Conservation (phyloP, 2,329 filamentous ascomycete genomes). For the Paraphoma chrysanthemicola region DNA sequence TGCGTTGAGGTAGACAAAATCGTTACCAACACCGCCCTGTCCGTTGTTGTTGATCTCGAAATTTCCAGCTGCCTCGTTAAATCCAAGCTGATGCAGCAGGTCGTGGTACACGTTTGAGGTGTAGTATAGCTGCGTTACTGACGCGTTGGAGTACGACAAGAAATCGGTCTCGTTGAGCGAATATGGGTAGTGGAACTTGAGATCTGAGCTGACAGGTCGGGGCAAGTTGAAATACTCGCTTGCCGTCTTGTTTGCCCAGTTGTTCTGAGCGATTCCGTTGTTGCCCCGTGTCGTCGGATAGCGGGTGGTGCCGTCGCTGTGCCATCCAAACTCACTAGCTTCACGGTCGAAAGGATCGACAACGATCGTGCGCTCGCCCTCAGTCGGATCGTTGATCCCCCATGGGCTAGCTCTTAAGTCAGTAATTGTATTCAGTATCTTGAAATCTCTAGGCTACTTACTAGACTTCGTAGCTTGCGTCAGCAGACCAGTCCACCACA, state of each 20-base stretch:
- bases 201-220: conserved; percentile 53
- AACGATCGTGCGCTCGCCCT: conserved; percentile 54
- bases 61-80: conserved; percentile 65
- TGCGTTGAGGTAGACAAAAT: conserved; percentile 63
- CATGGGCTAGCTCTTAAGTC: conserved; percentile 45
- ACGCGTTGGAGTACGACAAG: conserved; percentile 59
- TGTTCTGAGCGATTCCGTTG: conserved; percentile 64
- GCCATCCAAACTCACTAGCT: conserved; percentile 63
- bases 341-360: conserved; percentile 57
- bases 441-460: conserved; percentile 29
- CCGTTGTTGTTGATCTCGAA: conserved; percentile 66
- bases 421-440: conserved; percentile 1
- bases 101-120: conserved; percentile 67
- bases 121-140: conserved; percentile 67
- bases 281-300: conserved; percentile 66
- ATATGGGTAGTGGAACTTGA: conserved; percentile 53
- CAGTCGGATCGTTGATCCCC: conserved; percentile 62
- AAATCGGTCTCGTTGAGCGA: conserved; percentile 30
- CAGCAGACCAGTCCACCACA: conserved; percentile 64
- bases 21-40: conserved; percentile 58
- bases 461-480: conserved; percentile 64
- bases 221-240: conserved; percentile 57
- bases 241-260: conserved; percentile 51
- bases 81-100: conserved; percentile 64
- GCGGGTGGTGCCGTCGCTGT: conserved; percentile 54